Evolutionary conservation across 805 yeast genomes (phyloP), one percentile per base, ranked within the genome.

Genomic region (Metschnikowia vanudenii): DNA sequence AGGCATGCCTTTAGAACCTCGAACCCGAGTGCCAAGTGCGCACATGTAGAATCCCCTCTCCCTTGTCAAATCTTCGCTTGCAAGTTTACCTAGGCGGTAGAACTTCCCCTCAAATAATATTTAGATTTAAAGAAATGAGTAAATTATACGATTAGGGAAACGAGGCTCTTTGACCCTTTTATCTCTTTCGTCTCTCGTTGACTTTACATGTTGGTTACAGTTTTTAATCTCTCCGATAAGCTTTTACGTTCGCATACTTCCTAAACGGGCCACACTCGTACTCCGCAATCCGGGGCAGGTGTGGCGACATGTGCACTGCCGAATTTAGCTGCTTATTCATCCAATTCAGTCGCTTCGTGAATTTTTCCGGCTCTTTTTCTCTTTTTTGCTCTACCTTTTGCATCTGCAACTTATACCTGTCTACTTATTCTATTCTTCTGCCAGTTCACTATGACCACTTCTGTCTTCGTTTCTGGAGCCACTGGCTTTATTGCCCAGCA

Each of bases 401-500:
- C 3, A 13, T 30, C 33, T 13, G 17, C 10, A 26, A 3, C 28
- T 26, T 8, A 6, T 5, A 11, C 22, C 2, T 3, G 13, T 5
- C 18, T 24, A 28, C 14, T 18, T 14, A 35, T 22, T 35, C 19
- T 12, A 19, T 9, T 14, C 16, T 3, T 26, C 28, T 10, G 28
- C 11, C 28, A 26, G 10, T 10, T 10, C 28, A 26, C 17, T 1
- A 42, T 42, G 45, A 12, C 45, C 33, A 36, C 41, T 10, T 30
- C 53, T 24, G 62, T 67, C 5, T 53, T 65, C 37, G 56, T 63
- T 31, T 54, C 65, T 5, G 72, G 69, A 12, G 66, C 67, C 22
- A 56, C 69, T 3, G 70, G 71, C 19, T 67, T 57, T 41, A 56
- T 68, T 30, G 71, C 68, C 11, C 58, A 51, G 16, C 61, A 57